phyloP scores from a whole-genome alignment of 225 moss, liverwort and hornwort genomes.

The Bryum argenteum region DNA sequence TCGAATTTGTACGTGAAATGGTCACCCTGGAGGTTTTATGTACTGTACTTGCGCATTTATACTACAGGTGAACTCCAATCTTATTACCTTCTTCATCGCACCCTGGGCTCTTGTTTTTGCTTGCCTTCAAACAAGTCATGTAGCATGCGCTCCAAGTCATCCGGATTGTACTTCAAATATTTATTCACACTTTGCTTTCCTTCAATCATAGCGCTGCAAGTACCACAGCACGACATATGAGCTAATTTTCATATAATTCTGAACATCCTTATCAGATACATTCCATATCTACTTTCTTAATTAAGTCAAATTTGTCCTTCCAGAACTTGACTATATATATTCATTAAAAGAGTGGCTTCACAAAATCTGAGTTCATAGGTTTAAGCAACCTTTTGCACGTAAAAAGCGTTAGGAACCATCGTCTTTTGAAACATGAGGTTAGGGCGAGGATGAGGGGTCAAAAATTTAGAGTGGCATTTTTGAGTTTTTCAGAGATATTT shows the following conservation, averaged over 20 bases:
- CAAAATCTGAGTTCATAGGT: background rate
- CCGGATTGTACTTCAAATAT: constrained; percentile 78
- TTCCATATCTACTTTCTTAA: too few relatives aligned
- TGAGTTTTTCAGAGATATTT: background rate
- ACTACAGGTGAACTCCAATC: constrained; percentile 5
- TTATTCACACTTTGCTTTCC: constrained; percentile 81
- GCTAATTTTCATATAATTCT: too few relatives aligned
- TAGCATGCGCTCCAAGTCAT: constrained; percentile 82
- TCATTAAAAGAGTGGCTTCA: background rate
- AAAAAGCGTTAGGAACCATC: background rate
- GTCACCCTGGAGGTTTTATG: constrained; percentile 29
- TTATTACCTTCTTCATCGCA: constrained; percentile 21
- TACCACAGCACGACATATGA: background rate
- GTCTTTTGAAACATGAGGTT: background rate
- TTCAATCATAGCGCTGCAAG: constrained; percentile 68
- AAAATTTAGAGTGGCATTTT: background rate
- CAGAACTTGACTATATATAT: too few relatives aligned
- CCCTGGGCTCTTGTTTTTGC: constrained; percentile 62
- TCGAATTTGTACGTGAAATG: constrained; percentile 27
- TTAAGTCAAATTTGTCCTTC: too few relatives aligned
- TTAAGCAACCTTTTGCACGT: too few relatives aligned
- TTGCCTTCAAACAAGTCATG: constrained; percentile 93
- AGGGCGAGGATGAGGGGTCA: background rate
- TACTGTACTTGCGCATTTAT: constrained; percentile 39
- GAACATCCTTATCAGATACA: too few relatives aligned